phyloP scores from a whole-genome alignment of 73 alveolate species.

The Blepharisma stoltei region DNA sequence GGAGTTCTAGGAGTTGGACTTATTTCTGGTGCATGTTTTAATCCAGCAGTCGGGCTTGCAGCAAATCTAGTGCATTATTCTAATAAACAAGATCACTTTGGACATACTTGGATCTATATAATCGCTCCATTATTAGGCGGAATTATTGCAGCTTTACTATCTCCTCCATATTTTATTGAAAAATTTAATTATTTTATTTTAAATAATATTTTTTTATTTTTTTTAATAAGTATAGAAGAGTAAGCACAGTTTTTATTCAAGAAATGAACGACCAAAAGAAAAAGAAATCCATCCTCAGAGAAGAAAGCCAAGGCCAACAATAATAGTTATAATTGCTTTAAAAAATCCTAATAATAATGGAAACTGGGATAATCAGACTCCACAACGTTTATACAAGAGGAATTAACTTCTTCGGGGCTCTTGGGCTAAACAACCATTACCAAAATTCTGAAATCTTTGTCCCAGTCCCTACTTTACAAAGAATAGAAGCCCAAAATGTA shows the following conservation, averaged over 20 bases:
- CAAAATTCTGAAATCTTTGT: not conserved
- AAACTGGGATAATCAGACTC: not conserved
- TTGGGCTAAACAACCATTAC: constrained; percentile 14
- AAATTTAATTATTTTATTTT: too few relatives aligned
- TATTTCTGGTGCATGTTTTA: constrained; percentile 19
- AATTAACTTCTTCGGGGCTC: not conserved
- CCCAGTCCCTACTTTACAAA: constrained; percentile 10
- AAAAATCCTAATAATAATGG: too few relatives aligned
- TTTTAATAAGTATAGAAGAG: too few relatives aligned
- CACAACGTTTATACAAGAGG: constrained; percentile 32
- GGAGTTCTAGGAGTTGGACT: constrained; percentile 3
- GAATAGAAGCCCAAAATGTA: not conserved
- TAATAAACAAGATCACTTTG: not conserved
- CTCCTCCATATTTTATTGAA: too few relatives aligned
- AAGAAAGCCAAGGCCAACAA: too few relatives aligned
- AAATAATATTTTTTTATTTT: too few relatives aligned
- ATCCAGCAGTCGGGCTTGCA: constrained; percentile 20
- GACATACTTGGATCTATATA: not conserved
- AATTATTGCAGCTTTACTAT: not conserved
- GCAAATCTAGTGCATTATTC: constrained; percentile 3
- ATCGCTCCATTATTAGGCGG: constrained; percentile 22
- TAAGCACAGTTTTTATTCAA: too few relatives aligned
- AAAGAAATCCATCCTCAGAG: too few relatives aligned
- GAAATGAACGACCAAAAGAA: too few relatives aligned
- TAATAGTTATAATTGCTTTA: too few relatives aligned